Base-by-base conservation (phyloP, 805 yeast genomes). In the Komagataella pastoris region DNA sequence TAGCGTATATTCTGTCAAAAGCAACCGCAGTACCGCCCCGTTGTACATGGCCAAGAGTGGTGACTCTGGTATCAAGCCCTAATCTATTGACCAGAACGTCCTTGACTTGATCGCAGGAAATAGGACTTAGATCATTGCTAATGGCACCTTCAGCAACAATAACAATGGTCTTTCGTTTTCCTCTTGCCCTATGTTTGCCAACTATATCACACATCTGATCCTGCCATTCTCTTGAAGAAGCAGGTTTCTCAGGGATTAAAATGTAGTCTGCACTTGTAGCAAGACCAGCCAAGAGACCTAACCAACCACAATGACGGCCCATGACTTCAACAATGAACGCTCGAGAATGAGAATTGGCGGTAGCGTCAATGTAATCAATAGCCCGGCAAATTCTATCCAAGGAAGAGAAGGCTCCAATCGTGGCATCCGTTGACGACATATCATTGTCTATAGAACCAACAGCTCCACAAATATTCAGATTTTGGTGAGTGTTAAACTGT, bases 271-370 rank as follows among this genome's bases (percentile, higher is more conserved):
- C 98, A 61, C 93, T 86, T 24, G 97, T 88, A 47, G 98, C 89
- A 55, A 91, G 83, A 63, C 98, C 99, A 3, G 99, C 95, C 93
- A 89, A 90, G 59, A 93, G 73, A 1, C 95, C 98, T 60, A 93
- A 77, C 99, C 99, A 93, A 56, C 99, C 99, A 75, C 99, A 93
- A 67, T 93, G 97, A 64, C 99, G 81, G 55, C 99, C 99, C 99
- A 93, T 93, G 46, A 93, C 99, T 67, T 93, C 99, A 54, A 93
- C 86, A 47, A 93, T 97, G 66, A 93, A 93, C 6, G 99, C 99
- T 63, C 99, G 80, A 12, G 96, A 88, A 67, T 93, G 99, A 2
- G 98, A 91, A 58, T 86, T 80, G 17, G 99, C 99, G 44, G 99
- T 93, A 50, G 97, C 96, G 67, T 90, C 97, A 58, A 93, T 93